These are phyloP conservation scores for Rhizophagus clarus DNA, from an alignment of 192 early-diverging fungal genomes.

Conservation along the genomic window DNA sequence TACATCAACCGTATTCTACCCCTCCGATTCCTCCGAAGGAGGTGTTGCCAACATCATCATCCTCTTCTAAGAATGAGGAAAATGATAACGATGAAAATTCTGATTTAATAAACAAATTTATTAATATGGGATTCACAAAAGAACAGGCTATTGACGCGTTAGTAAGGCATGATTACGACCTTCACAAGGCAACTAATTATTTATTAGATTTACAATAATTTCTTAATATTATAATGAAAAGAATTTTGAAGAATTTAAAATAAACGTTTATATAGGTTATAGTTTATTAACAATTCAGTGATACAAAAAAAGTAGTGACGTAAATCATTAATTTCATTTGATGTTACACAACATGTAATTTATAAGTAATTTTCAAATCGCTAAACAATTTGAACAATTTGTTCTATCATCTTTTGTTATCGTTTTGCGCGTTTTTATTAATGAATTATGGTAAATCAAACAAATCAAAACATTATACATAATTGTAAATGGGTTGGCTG, in stretches of 20 bases:
- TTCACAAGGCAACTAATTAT: slow-evolving; percentile 75
- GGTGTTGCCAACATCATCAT: neutral
- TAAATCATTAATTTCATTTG: neutral
- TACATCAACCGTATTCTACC: neutral
- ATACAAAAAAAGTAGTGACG: too few relatives aligned
- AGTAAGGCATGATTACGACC: slow-evolving; percentile 70
- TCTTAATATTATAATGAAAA: neutral
- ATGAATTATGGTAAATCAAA: neutral
- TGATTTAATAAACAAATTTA: slow-evolving; percentile 50
- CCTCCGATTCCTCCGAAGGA: slow-evolving; percentile 17
- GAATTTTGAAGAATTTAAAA: too few relatives aligned
- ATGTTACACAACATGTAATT: too few relatives aligned
- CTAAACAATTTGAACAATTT: neutral
- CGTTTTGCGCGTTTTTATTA: neutral
- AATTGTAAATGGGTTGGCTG: neutral
- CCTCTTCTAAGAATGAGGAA: slow-evolving; percentile 10
- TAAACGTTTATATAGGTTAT: neutral
- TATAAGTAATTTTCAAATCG: too few relatives aligned
- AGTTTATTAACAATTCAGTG: neutral
- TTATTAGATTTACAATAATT: slow-evolving; percentile 56
- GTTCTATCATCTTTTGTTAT: neutral
- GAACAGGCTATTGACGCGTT: slow-evolving; percentile 69
- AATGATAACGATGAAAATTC: slow-evolving; percentile 6
- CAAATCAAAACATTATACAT: neutral
- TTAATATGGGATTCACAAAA: slow-evolving; percentile 74